Base-by-base conservation (phyloP, 2,329 filamentous ascomycete species). In the Didymella pinodella region DNA sequence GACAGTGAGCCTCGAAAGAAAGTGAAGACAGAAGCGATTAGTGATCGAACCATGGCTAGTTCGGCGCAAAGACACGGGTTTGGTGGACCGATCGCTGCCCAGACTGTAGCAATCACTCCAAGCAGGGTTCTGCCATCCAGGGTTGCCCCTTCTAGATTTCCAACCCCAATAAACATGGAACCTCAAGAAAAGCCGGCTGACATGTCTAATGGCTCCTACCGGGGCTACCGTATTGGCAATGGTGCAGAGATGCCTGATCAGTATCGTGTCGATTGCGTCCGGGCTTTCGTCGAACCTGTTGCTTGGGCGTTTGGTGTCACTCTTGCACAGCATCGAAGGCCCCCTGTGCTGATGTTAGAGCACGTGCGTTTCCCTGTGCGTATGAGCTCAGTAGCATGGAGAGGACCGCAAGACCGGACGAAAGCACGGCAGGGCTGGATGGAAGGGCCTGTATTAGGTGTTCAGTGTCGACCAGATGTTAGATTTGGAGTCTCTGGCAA, bases 181-280 rank as follows among this genome's bases (percentile, higher is more conserved):
- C 50, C 62, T 57, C 38, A 58, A 29, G 65, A 67, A 18, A 72
- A 65, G 47, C 54, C 68, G 25, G 51, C 54, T 28, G 70, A 76
- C 56, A 54, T 69, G 14, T 72, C 73, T 20, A 67, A 68, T 28
- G 76, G 76, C 14, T 74, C 71, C 57, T 89, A 89, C 72, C 85
- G 82, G 44, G 86, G 86, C 29, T 82, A 84, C 43, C 85, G 86
- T 25, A 82, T 83, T n/a, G 82, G 81, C 8, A 81, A 83, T 34
- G 86, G 85, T 18, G 70, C 77, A 29, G 82, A 86, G 45, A 87
- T 88, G 84, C 86, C 86, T 16, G 83, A 85, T 48, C 79, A 81
- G 26, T 82, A 84, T 61, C 84, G 86, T 29, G 79, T 83, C 25
- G 84, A 88, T 20, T 82, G 82, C 29, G 77, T 88, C 38, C 79